Percentiles rank a stretch among this genome's conserved stretches.
Conservation (phyloP, 306 rosid species). For the Albizia julibrissin region DNA sequence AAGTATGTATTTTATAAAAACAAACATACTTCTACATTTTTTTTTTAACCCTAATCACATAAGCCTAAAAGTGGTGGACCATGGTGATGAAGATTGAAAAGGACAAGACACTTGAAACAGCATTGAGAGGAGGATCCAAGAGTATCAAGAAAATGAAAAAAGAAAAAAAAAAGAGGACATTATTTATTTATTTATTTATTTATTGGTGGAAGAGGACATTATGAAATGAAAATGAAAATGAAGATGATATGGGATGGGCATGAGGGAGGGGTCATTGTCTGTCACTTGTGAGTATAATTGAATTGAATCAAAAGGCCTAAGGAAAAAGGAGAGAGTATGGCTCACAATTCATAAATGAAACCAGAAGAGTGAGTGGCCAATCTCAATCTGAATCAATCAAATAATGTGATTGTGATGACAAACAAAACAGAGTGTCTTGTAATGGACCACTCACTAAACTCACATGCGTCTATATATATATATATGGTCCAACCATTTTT, state of each 20-base stretch:
- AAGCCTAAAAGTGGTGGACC: background rate
- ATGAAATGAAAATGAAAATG: background rate
- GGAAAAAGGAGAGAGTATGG: background rate
- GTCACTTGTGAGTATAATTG: background rate
- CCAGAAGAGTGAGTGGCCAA: background rate
- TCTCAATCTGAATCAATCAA: background rate
- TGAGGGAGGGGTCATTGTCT: background rate
- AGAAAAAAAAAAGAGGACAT: too few species aligned
- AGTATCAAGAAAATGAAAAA: background rate
- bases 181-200: too few species aligned
- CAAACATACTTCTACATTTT: too few species aligned
- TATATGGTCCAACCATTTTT: background rate
- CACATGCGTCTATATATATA: background rate
- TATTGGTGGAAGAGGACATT: too few species aligned
- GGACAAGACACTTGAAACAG: background rate
- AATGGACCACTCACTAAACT: background rate
- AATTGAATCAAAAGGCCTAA: background rate
- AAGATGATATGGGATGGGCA: background rate
- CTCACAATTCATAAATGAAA: background rate
- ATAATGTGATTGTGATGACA: too few species aligned
- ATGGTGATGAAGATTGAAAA: background rate
- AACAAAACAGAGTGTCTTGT: too few species aligned
- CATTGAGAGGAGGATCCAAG: background rate
- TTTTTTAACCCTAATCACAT: too few species aligned
- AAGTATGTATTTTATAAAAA: background rate